Evolutionary conservation across 306 rosid species (phyloP), one percentile per base, ranked within the genome.

Genomic region (Bauhinia variegata): DNA sequence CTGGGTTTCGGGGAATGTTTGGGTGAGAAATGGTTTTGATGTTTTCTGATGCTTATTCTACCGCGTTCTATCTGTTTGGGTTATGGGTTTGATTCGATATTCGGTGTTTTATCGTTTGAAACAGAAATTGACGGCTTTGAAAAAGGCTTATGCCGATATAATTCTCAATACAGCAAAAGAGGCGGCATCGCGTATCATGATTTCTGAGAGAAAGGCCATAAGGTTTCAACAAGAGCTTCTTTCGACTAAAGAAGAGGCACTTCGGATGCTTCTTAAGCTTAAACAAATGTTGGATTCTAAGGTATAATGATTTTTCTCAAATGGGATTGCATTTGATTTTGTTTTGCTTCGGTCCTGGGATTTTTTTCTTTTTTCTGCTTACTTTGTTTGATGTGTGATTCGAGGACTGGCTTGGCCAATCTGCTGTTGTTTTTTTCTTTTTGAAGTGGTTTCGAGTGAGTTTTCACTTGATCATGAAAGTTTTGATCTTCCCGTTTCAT

Each of bases 71-170:
- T 34, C 13, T 31, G 33, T 46, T 70, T 74, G n/a, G 49, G 59
- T 54, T 62, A 14, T 78, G 68, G 44, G 73, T 53, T 63, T 59
- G 16, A 60, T 67, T 70, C 50, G 39, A 8, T 54, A 31, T 66
- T 54, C 43, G 23, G 52, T 53, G 30, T 55, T 51, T 56, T 76
- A 8, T 7, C 19, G n/a, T 65, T 69, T n/a, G 54, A 63, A 65
- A 60, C 83, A 90, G 96, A 90, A 90, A 82, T 73, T 87, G 85
- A 82, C 80, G 77, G 91, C 95, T 11, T 75, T 87, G 81, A 87
- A 90, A 88, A 90, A 82, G 83, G 96, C 91, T 0, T 90, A 90
- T 50, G 95, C 91, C 34, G 95, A 90, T 71, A 85, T 83, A 59
- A 87, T 90, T 8, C 89, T 90, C 4, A 84, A 90, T 65, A 87